phyloP scores from a whole-genome alignment of 225 moss, liverwort and hornwort genomes.

The Pseudoscleropodium purum region DNA sequence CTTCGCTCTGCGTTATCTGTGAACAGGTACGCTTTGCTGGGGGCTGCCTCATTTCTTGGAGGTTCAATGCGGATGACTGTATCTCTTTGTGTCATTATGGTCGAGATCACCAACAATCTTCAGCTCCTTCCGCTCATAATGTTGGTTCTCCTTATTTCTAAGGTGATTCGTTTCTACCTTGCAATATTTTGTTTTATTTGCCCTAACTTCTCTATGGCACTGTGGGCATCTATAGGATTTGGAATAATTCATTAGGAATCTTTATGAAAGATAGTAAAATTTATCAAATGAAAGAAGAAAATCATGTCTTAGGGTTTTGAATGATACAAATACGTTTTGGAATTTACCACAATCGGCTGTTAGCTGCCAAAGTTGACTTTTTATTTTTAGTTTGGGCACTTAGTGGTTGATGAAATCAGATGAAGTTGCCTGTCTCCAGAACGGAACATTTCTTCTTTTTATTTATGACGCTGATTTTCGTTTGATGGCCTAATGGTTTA shows the following conservation, averaged over 20 bases:
- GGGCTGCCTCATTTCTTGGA: slow-evolving; percentile 97
- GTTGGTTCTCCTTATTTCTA: slow-evolving; percentile 94
- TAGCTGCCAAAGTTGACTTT: not conserved
- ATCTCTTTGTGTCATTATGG: slow-evolving; percentile 98
- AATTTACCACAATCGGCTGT: not conserved
- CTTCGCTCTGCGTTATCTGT: not conserved
- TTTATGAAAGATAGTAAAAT: not conserved
- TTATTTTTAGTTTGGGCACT: not conserved
- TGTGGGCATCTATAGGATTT: not conserved
- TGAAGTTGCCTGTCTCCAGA: not conserved
- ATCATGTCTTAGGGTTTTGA: not conserved
- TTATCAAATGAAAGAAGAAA: not conserved
- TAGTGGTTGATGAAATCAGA: not conserved
- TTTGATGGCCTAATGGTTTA: not conserved
- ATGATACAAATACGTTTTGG: not conserved
- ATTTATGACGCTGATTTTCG: not conserved
- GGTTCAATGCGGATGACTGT: slow-evolving; percentile 99
- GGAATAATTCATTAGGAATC: not conserved
- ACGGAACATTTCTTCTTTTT: not conserved
- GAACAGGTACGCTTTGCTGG: slow-evolving; percentile 87
- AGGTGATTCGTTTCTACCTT: slow-evolving; percentile 33
- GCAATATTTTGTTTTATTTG: not conserved
- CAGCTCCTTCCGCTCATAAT: slow-evolving; percentile 95
- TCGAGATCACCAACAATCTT: slow-evolving; percentile 98
- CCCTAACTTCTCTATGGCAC: not conserved